Conservation (phyloP, 495 filamentous ascomycete species). For the Xylaria telfairii region DNA sequence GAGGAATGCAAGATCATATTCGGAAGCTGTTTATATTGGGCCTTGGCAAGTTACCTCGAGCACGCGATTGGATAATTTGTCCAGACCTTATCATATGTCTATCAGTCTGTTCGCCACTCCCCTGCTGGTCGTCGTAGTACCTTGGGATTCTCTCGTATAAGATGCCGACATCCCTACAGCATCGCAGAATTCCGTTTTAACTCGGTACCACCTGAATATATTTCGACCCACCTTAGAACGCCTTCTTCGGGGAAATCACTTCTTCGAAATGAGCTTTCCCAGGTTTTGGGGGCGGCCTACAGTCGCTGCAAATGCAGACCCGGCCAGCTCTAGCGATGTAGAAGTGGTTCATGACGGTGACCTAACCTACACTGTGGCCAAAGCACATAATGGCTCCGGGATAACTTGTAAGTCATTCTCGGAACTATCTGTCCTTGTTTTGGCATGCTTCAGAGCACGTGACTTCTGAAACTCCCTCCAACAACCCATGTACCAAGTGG, state of each 20-base stretch:
- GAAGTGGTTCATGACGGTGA: conserved; percentile 47
- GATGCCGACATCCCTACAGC: conserved; percentile 1
- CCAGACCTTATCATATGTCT: neutral
- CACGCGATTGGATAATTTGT: conserved; percentile 1
- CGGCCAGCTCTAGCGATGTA: conserved; percentile 10
- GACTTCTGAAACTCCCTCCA: neutral
- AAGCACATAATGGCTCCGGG: conserved; percentile 61
- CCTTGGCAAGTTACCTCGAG: conserved; percentile 5
- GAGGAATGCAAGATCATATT: conserved; percentile 5
- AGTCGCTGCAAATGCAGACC: neutral
- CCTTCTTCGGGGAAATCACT: neutral
- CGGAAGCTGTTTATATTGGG: conserved; percentile 1
- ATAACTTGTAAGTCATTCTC: conserved; percentile 44
- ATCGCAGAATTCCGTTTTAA: neutral
- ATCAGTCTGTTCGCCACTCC: neutral
- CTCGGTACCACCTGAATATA: neutral
- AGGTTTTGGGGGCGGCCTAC: conserved; percentile 13
- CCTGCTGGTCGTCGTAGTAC: too few species aligned
- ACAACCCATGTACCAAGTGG: neutral
- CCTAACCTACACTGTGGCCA: conserved; percentile 57
- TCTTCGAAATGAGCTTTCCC: conserved; percentile 7
- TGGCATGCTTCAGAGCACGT: too few species aligned
- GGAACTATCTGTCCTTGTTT: neutral
- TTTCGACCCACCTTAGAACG: neutral
- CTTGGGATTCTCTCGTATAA: neutral